phyloP scores from a whole-genome alignment of 106 monocot genomes.

The Ottelia alismoides region DNA sequence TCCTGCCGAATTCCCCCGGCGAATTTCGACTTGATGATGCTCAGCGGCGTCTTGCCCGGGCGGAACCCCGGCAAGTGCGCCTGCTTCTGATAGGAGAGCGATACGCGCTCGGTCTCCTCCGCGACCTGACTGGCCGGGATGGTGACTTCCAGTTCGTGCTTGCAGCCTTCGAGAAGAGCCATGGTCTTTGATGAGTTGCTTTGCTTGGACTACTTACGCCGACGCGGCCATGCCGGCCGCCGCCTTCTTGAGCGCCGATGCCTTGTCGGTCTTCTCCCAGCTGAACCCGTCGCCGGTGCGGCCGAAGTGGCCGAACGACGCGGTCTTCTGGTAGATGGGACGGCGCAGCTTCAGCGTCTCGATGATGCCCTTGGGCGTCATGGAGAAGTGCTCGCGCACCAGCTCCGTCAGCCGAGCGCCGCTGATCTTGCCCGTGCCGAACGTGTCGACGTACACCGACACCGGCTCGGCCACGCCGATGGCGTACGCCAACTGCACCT shows the following conservation, averaged over 20 bases:
- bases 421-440: slow-evolving; percentile 6
- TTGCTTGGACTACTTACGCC: no score
- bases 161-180: no score
- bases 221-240: no score
- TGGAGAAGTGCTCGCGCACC: slow-evolving; percentile 5
- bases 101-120: background rate
- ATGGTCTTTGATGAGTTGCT: no score
- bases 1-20: background rate
- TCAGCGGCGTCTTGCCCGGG: background rate
- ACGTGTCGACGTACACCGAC: slow-evolving; percentile 6
- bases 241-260: no score
- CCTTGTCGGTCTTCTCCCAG: no score
- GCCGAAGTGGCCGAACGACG: slow-evolving; percentile 7
- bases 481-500: slow-evolving; percentile 5
- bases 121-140: background rate
- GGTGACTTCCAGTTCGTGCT: background rate
- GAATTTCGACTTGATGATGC: background rate
- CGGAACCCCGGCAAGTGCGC: background rate
- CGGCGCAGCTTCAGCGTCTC: slow-evolving; percentile 5
- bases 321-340: background rate
- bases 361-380: slow-evolving; percentile 3
- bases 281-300: slow-evolving; percentile 1
- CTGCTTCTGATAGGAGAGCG: background rate
- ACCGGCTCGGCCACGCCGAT: slow-evolving; percentile 8
- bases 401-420: slow-evolving; percentile 1